Evolutionary conservation across 148 eudicot genomes (phyloP), one percentile per base, ranked within the genome.

Genomic region (Diospyros lotus): DNA sequence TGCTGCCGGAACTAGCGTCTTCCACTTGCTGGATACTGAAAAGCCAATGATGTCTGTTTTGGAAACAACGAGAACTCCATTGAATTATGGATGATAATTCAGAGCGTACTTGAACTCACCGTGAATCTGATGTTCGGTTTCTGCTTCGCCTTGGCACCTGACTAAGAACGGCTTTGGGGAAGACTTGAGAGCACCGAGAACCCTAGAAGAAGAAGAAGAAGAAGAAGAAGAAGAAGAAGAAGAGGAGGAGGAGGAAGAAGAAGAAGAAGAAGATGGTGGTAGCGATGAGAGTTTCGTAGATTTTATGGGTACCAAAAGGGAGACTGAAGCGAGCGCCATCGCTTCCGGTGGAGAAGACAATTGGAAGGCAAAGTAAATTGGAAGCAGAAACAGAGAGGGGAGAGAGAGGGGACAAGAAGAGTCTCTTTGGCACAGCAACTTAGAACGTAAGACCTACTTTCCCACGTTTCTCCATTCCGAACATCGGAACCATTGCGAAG

Each of bases 281-380:
- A 75, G 60, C 4, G 83, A 68, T 5, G 85, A 74, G 11, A 64
- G 64, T 62, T 71, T 66, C n/a, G 75, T 62, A 71, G 87, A 71
- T 79, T 90, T 88, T 5, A 81, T 48, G 38, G 88, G 85, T n/a
- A 85, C 44, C 53, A 28, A 28, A 28, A 86, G 51, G 45, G 91
- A 86, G 75, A 83, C 55, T 71, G 93, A 83, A 86, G 83, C 68
- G 68, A 86, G 64, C 76, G 91, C 86, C 97, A 93, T 93, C 68
- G 28, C 28, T 28, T 28, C 28, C 28, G 28, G 28, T 28, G 28
- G 28, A 28, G 28, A 28, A 28, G 28, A 28, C 28, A 28, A 28
- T 28, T 28, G 28, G 28, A 28, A n/a, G 48, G 6, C 53, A 67
- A 54, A 67, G 70, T 2, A 2, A 38, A 45, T 3, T 7, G 39